phyloP scores from a whole-genome alignment of 31 red algal species.

The Bonnemaisonia californica region DNA sequence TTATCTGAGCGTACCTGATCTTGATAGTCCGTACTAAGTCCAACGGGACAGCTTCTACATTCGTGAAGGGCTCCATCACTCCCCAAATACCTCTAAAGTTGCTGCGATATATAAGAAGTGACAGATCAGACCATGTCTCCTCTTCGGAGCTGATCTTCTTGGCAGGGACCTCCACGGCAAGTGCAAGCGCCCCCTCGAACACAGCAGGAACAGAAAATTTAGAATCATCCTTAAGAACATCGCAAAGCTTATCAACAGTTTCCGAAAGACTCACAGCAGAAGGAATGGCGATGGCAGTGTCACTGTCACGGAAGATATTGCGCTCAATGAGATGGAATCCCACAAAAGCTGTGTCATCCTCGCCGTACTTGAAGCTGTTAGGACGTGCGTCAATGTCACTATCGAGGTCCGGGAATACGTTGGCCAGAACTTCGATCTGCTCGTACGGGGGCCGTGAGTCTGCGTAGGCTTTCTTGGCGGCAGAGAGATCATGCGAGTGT shows the following conservation, averaged over 20 bases:
- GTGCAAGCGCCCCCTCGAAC: slow-evolving; percentile 40
- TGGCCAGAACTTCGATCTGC: slow-evolving; percentile 1
- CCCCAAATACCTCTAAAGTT: slow-evolving; percentile 66
- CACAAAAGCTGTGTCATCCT: slow-evolving; percentile 30
- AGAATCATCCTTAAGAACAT: slow-evolving; percentile 12
- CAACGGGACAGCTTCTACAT: not conserved
- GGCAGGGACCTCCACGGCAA: slow-evolving; percentile 63
- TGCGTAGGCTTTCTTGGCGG: not conserved
- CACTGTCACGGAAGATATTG: slow-evolving; percentile 56
- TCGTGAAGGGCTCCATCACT: slow-evolving; percentile 39
- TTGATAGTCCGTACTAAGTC: not conserved
- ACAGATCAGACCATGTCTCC: slow-evolving; percentile 71
- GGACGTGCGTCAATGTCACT: slow-evolving; percentile 68
- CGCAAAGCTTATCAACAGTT: slow-evolving; percentile 47
- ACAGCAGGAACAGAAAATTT: not conserved
- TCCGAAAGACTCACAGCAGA: slow-evolving; percentile 9
- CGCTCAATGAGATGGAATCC: slow-evolving; percentile 76
- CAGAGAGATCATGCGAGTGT: not conserved
- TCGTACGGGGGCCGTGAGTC: not conserved
- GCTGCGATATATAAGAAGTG: slow-evolving; percentile 56
- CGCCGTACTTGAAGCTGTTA: slow-evolving; percentile 49
- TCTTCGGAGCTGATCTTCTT: slow-evolving; percentile 77
- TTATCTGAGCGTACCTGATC: not conserved
- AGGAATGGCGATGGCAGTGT: not conserved
- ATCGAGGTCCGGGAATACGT: slow-evolving; percentile 39